Conservation (phyloP, 2,329 filamentous ascomycete species). For the Harringtonia aguacate region DNA sequence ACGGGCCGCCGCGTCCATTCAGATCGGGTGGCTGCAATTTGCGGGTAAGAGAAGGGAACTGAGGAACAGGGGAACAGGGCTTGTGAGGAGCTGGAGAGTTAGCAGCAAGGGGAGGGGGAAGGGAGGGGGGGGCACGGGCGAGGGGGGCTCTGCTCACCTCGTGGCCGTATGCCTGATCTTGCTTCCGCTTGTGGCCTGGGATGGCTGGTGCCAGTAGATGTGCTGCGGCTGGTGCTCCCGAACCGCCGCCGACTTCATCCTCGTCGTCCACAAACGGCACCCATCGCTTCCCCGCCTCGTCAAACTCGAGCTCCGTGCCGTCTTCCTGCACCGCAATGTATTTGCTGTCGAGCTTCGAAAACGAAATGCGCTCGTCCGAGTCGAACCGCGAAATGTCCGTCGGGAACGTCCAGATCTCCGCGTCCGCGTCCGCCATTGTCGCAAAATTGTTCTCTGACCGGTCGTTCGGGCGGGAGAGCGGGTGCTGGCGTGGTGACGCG, state of each 20-base stretch:
- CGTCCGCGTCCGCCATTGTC: conserved; percentile 10
- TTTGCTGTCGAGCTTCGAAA: conserved; percentile 71
- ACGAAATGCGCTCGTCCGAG: conserved; percentile 72
- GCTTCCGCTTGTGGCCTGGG: conserved; percentile 30
- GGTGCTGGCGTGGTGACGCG: neutral
- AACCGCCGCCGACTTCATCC: conserved; percentile 2
- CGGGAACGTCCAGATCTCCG: conserved; percentile 35
- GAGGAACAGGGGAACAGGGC: neutral
- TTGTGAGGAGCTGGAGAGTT: too few relatives aligned
- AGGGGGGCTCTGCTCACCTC: conserved; percentile 29
- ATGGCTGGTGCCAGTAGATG: conserved; percentile 12
- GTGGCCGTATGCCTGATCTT: conserved; percentile 23
- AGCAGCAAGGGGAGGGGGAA: conserved; percentile 7
- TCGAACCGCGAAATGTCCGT: conserved; percentile 60
- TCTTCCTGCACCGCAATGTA: conserved; percentile 78
- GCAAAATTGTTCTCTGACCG: too few relatives aligned
- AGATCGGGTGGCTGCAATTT: neutral
- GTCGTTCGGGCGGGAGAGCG: neutral
- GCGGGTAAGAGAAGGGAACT: neutral
- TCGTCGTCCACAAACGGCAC: conserved; percentile 39
- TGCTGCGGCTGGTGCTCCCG: neutral
- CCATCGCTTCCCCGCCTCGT: conserved; percentile 63
- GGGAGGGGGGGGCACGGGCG: neutral
- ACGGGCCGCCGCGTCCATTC: too few relatives aligned
- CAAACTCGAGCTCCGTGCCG: conserved; percentile 77